Conservation (phyloP, 148 eudicot species). For the Rhododendron griersonianum region DNA sequence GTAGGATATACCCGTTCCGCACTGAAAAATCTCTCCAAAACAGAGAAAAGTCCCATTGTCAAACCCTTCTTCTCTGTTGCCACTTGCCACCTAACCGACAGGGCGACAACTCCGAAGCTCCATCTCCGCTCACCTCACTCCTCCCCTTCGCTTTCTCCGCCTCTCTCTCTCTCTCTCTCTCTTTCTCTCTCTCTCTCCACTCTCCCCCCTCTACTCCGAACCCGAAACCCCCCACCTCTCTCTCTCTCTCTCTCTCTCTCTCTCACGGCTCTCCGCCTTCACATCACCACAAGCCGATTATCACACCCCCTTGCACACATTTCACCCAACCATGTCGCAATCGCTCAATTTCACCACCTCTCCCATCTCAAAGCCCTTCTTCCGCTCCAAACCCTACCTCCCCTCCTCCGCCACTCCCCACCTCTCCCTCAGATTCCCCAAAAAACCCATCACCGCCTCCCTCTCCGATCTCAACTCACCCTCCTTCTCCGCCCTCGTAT, state of each 20-base stretch:
- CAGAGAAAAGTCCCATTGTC: background rate
- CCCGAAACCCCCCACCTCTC: too few relatives aligned
- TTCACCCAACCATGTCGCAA: slow-evolving; percentile 33
- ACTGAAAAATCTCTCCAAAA: too few relatives aligned
- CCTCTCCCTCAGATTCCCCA: background rate
- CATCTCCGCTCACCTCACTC: background rate
- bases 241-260: slow-evolving; percentile 6
- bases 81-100: background rate
- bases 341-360: slow-evolving; percentile 29
- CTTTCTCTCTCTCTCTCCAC: background rate
- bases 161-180: background rate
- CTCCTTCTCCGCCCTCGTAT: background rate
- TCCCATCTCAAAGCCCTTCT: slow-evolving; percentile 12
- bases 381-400: slow-evolving; percentile 8
- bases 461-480: slow-evolving; percentile 13
- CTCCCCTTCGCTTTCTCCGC: background rate
- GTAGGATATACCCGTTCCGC: too few relatives aligned
- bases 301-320: background rate
- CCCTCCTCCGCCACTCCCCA: slow-evolving; percentile 13
- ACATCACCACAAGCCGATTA: too few relatives aligned
- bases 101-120: background rate
- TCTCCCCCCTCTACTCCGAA: too few relatives aligned
- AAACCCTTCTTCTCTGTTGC: background rate
- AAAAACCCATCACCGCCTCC: background rate
- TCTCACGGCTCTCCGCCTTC: background rate